Percentiles rank a stretch among this genome's conserved stretches.
These are phyloP conservation scores for Fusarium tuaranense DNA, from an alignment of 2,329 filamentous ascomycete genomes.

Conservation along the genomic window DNA sequence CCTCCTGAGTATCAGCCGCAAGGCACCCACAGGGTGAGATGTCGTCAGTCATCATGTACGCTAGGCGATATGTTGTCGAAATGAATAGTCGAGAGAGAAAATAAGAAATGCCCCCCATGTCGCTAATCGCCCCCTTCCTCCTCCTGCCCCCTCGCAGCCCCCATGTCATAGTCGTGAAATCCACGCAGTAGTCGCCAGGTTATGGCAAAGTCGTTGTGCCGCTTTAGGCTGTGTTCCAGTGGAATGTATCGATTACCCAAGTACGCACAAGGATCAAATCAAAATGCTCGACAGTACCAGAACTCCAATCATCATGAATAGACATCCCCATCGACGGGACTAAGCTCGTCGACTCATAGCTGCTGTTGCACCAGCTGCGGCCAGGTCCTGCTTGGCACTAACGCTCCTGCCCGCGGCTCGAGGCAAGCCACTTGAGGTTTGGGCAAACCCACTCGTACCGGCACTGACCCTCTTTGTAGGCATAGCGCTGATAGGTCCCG, in stretches of 20 bases:
- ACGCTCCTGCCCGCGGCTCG: slow-evolving; percentile 67
- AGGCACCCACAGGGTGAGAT: slow-evolving; percentile 25
- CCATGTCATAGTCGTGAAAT: slow-evolving; percentile 27
- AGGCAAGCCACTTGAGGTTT: slow-evolving; percentile 64
- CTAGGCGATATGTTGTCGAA: slow-evolving; percentile 26
- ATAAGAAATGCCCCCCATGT: slow-evolving; percentile 17
- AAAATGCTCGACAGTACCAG: slow-evolving; percentile 37
- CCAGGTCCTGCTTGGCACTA: slow-evolving; percentile 70
- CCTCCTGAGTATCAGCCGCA: slow-evolving; percentile 26
- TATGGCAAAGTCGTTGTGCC: slow-evolving; percentile 19
- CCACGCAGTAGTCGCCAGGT: slow-evolving; percentile 29
- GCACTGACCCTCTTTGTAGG: slow-evolving; percentile 67
- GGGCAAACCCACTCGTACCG: slow-evolving; percentile 53
- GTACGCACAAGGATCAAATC: slow-evolving; percentile 36
- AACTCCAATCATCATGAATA: slow-evolving; percentile 43
- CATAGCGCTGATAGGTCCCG: slow-evolving; percentile 52
- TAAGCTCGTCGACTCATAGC: slow-evolving; percentile 68
- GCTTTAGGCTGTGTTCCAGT: slow-evolving; percentile 30
- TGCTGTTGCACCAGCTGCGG: slow-evolving; percentile 68
- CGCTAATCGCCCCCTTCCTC: slow-evolving; percentile 17
- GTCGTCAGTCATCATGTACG: slow-evolving; percentile 35
- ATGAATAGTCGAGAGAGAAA: slow-evolving; percentile 21
- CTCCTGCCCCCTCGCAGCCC: slow-evolving; percentile 16
- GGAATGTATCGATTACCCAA: slow-evolving; percentile 42
- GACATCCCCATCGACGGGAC: slow-evolving; percentile 11